Base-by-base conservation (phyloP, 805 yeast genomes). In the Yamadazyma sp. region DNA sequence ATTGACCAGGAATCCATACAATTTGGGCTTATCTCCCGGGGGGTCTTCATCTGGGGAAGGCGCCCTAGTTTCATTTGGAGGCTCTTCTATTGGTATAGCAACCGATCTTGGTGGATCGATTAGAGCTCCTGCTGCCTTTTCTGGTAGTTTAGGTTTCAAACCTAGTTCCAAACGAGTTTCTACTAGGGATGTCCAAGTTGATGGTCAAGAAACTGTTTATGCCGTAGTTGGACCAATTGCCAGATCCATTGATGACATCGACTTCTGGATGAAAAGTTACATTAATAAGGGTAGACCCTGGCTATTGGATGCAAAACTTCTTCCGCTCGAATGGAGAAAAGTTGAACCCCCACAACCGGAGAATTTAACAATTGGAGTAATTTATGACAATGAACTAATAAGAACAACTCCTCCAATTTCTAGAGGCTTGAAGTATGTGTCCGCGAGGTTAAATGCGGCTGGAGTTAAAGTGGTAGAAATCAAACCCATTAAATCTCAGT, bases 161-260 rank as follows among this genome's bases (percentile, higher is more conserved):
- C 72, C 73, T 6, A 56, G 71, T 15, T 49, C 65, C 9, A 58
- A 54, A 41, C 52, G 74, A 50, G 46, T 64, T 27, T 45, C 61
- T 13, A 45, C 55, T 5, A 32, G 37, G 15, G 77, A 78, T 40
- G 61, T 81, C 32, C 63, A 73, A 30, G 76, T 77, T 52, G 67
- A 70, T 39, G 88, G 84, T 35, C 81, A 77, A 53, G 84, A 82
- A 56, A 64, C 82, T 17, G 77, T 83, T 38, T 73, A 71, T n/a
- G 77, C 81, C 9, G 83, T 80, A 13, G 68, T 70, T 34, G 91
- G 90, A 16, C 91, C 91, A 27, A 56, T 84, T 60, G 71, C 84
- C 3, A 72, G 82, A 49, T 60, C 77, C 4, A 62, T 80, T 31
- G 84, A 80, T 5, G 91, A 83, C 59, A 57, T 83, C 45, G 88